Evolutionary conservation across 768 basidiomycete genomes (phyloP).

Genomic region (Mycena indigotica): DNA sequence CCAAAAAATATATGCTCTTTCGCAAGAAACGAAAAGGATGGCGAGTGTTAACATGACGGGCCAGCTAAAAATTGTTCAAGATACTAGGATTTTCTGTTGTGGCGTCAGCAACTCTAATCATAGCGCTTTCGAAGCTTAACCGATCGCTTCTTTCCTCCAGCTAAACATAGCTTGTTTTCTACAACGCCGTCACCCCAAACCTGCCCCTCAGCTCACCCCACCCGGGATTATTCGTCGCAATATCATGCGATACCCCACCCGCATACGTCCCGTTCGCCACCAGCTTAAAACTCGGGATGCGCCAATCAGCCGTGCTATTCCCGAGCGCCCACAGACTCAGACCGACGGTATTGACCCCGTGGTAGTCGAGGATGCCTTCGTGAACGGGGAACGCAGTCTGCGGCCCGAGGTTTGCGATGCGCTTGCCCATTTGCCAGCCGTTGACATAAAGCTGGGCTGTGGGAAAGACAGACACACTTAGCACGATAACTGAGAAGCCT

Average conservation of each 20-base stretch:
- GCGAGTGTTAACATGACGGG: too few relatives aligned
- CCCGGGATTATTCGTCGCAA: constrained; percentile 6
- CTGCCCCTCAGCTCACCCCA: constrained; percentile 17
- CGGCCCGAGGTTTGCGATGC: constrained; percentile 44
- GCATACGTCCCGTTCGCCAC: constrained; percentile 15
- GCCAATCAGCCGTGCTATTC: constrained; percentile 10
- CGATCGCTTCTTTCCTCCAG: neutral
- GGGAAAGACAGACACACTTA: neutral
- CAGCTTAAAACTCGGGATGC: constrained; percentile 19
- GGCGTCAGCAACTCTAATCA: too few relatives aligned
- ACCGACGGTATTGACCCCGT: constrained; percentile 2
- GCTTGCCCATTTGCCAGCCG: constrained; percentile 66
- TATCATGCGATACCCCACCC: neutral
- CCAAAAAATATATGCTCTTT: too few relatives aligned
- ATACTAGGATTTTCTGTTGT: too few relatives aligned
- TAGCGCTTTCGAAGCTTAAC: neutral
- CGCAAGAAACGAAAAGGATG: too few relatives aligned
- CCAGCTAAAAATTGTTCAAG: too few relatives aligned
- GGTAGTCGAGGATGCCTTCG: constrained; percentile 10
- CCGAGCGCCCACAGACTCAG: constrained; percentile 21
- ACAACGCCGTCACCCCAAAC: too few relatives aligned
- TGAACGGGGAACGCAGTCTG: constrained; percentile 22
- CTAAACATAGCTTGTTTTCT: too few relatives aligned
- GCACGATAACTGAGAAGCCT: too few relatives aligned
- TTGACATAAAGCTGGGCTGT: constrained; percentile 50